Evolutionary conservation across 352 stramenopile species (phyloP), one percentile per base, ranked within the genome.

Genomic region (Globisporangium megalacanthum): DNA sequence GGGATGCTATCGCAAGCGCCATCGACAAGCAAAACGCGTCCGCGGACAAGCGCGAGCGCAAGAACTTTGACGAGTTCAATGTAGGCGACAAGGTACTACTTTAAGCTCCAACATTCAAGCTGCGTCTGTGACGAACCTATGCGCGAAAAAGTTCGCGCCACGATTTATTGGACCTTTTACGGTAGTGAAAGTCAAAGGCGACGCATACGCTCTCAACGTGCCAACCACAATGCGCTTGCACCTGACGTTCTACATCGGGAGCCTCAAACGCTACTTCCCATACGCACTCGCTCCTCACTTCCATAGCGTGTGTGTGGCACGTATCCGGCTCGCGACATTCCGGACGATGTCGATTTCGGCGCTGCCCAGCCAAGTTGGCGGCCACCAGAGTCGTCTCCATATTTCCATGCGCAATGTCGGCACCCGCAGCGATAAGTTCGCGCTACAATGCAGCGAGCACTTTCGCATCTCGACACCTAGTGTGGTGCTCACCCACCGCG

Each of bases 391-490:
- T 84, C 39, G 67, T 98, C 13, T 82, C 88, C n/a, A n/a, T n/a
- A n/a, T n/a, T n/a, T n/a, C n/a, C 0, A 88, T 98, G 53, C 77
- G 79, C 45, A 98, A 98, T 57, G 69, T 98, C 35, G 94, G 94
- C 39, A 88, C 75, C 3, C 73, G 78, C 22, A 69, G 69, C 25
- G 83, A 82, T 11, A 85, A 77, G 31, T 97, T 97, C 54, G 69
- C 70, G 22, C 91, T 97, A 42, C 49, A 61, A 17, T 70, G 69
- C 14, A 92, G 69, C 25, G 63, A 83, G 5, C 45, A 79, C 48
- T 95, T 94, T 51, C 42, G 54, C 13, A 76, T 97, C 13, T 57
- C 52, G 17, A 89, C 93, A 5, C 62, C 72, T 2, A 79, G 81
- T 49, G 73, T 73, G 6, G 66, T 73, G n/a, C 65, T 98, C 17